These are phyloP conservation scores for Vicia villosa DNA, from an alignment of 306 rosid species.

Conservation along the genomic window DNA sequence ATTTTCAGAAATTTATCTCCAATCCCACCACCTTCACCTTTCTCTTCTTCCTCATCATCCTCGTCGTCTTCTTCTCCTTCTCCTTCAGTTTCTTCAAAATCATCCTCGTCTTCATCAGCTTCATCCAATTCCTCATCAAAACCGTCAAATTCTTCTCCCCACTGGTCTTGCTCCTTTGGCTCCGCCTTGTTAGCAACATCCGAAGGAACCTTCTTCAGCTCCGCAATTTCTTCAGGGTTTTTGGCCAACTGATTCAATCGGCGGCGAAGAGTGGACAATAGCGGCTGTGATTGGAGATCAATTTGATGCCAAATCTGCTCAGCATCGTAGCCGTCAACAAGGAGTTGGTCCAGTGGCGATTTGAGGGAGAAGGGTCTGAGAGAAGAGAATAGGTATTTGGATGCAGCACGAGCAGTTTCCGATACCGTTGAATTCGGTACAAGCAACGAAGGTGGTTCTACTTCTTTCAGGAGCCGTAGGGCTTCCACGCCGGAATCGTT, in stretches of 20 bases:
- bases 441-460: conserved; percentile 65
- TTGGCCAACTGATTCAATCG: conserved; percentile 60
- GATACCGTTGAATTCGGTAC: conserved; percentile 54
- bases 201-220: conserved; percentile 42
- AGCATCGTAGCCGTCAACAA: conserved; percentile 78
- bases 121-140: conserved; percentile 60
- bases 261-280: conserved; percentile 64
- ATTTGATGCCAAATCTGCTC: conserved; percentile 99
- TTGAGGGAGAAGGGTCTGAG: conserved; percentile 69
- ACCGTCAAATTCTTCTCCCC: conserved; percentile 44
- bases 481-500: conserved; percentile 53
- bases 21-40: conserved; percentile 53
- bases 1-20: conserved; percentile 77
- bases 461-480: conserved; percentile 49
- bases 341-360: conserved; percentile 70
- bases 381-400: conserved; percentile 63
- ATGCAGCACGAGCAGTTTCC: conserved; percentile 67
- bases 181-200: conserved; percentile 38
- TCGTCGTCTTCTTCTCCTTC: not conserved
- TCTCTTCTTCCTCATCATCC: conserved; percentile 5
- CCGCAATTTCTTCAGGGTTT: conserved; percentile 55
- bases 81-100: conserved; percentile 20
- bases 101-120: conserved; percentile 43
- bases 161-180: not conserved
- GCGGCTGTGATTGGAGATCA: conserved; percentile 84